Conservation (phyloP, 2,329 filamentous ascomycete genomes). For the Fusarium verticillioides region DNA sequence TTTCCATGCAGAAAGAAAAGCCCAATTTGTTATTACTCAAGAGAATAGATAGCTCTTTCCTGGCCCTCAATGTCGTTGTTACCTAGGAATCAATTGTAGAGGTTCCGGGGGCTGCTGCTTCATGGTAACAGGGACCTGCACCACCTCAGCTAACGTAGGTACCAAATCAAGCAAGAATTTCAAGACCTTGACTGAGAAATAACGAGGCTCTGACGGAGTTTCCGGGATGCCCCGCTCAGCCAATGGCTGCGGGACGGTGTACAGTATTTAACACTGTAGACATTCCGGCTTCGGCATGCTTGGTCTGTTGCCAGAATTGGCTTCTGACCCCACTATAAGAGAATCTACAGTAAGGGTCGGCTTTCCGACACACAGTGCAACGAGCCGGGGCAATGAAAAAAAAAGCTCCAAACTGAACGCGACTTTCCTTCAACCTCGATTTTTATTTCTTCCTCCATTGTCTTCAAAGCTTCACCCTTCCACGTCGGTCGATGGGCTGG, state of each 20-base stretch:
- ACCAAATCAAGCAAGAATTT: background rate
- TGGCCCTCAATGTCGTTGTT: background rate
- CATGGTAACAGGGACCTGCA: background rate
- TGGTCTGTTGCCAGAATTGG: background rate
- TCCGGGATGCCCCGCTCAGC: slow-evolving; percentile 41
- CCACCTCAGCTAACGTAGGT: background rate
- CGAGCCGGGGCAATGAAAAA: slow-evolving; percentile 36
- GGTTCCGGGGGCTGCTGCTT: background rate
- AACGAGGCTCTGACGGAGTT: slow-evolving; percentile 20
- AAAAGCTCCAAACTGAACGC: slow-evolving; percentile 37
- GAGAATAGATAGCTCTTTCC: too few relatives aligned
- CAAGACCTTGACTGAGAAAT: background rate
- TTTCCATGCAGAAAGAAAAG: background rate
- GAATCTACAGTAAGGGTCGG: slow-evolving; percentile 7
- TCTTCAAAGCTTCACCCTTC: slow-evolving; percentile 39
- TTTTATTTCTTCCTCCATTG: slow-evolving; percentile 34
- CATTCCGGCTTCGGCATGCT: background rate
- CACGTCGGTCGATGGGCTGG: slow-evolving; percentile 42
- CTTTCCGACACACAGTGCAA: slow-evolving; percentile 11
- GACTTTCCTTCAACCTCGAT: slow-evolving; percentile 35
- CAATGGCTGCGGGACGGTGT: slow-evolving; percentile 15
- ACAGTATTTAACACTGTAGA: slow-evolving; percentile 29
- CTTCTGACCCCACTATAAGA: slow-evolving; percentile 2
- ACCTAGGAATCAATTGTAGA: background rate
- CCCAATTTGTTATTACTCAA: too few relatives aligned